Base-by-base conservation (phyloP, 208 protist species). In the Vickermania ingenoplastis region DNA sequence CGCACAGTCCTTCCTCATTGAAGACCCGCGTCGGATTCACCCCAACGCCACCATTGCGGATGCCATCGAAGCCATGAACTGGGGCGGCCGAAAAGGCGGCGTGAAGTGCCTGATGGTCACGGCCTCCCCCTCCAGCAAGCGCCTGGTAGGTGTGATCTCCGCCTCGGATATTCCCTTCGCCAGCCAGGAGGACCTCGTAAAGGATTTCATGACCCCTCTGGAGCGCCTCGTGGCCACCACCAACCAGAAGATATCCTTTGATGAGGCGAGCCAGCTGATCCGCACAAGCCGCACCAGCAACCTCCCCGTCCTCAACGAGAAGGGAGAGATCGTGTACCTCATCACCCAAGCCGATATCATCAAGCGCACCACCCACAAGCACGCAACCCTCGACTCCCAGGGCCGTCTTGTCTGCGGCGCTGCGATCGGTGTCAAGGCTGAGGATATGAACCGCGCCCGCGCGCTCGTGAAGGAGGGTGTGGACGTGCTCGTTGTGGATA, bases 401-500 rank as follows among this genome's bases (percentile, higher is more conserved):
- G 81, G 85, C 28, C 81, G 88, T 41, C 77, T 95, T 13, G 69
- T 91, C 24, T 84, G 92, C 27, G 88, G 88, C 45, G 88, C 85
- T 3, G 88, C 88, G 29, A 76, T 95, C 41, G 88, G 88, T 22
- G 85, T 95, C 28, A 95, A 95, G 75, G 56, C 65, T 4, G 82
- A 83, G 28, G 86, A 96, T 62, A 58, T 89, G 24, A 69, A 55
- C 1, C 77, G 81, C 23, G 86, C 87, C 1, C 67, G 61, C 5
- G 64, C 61, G 17, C 79, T 94, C 7, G 76, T 94, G 1, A 73
- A 89, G 53, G 73, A 69, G 2, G 91, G 91, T 11, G 77, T 67
- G 0, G 87, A 94, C 58, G 87, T 92, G 41, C 79, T 96, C 2
- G 85, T 93, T 14, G 87, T 96, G 27, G 91, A 96, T 69, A 92